phyloP scores from a whole-genome alignment of 2,329 filamentous ascomycete species.

The Stromatinia cepivora region DNA sequence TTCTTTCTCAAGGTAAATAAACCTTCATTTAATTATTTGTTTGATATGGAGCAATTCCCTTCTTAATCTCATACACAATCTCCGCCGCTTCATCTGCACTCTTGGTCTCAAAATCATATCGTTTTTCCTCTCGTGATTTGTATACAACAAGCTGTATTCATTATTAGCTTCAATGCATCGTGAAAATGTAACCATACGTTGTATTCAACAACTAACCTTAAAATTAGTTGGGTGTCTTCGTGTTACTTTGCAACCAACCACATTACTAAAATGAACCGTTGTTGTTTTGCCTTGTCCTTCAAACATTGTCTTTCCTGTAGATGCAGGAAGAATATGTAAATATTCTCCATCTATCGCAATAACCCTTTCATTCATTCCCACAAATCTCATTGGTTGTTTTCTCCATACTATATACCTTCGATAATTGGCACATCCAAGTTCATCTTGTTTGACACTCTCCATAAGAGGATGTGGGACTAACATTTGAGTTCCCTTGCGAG shows the following conservation, averaged over 20 bases:
- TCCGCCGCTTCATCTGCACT: slow-evolving; percentile 71
- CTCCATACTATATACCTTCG: slow-evolving; percentile 79
- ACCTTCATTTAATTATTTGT: slow-evolving; percentile 22
- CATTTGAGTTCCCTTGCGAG: slow-evolving; percentile 53
- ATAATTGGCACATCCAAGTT: slow-evolving; percentile 59
- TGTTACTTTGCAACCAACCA: slow-evolving; percentile 79
- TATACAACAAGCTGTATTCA: slow-evolving; percentile 63
- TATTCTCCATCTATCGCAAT: slow-evolving; percentile 83
- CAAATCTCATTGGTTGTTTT: slow-evolving; percentile 80
- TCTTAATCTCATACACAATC: slow-evolving; percentile 77
- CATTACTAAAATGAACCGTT: slow-evolving; percentile 78
- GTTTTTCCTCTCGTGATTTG: slow-evolving; percentile 72
- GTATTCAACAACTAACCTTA: slow-evolving; percentile 53
- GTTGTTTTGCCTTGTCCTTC: slow-evolving; percentile 70
- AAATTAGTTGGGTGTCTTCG: slow-evolving; percentile 79
- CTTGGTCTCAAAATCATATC: slow-evolving; percentile 83
- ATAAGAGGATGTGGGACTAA: slow-evolving; percentile 66
- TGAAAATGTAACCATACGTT: no score
- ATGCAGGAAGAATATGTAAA: slow-evolving; percentile 77
- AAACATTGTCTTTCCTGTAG: slow-evolving; percentile 62
- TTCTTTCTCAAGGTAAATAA: not conserved
- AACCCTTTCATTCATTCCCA: slow-evolving; percentile 72
- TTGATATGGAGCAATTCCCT: slow-evolving; percentile 66
- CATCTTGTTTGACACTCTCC: slow-evolving; percentile 60
- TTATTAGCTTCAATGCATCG: not conserved